A percentile compares a stretch with the other conserved stretches of the same genome.
Evolutionary conservation across 2,329 filamentous ascomycete species (phyloP).

Genomic region (Penicillium capsulatum): DNA sequence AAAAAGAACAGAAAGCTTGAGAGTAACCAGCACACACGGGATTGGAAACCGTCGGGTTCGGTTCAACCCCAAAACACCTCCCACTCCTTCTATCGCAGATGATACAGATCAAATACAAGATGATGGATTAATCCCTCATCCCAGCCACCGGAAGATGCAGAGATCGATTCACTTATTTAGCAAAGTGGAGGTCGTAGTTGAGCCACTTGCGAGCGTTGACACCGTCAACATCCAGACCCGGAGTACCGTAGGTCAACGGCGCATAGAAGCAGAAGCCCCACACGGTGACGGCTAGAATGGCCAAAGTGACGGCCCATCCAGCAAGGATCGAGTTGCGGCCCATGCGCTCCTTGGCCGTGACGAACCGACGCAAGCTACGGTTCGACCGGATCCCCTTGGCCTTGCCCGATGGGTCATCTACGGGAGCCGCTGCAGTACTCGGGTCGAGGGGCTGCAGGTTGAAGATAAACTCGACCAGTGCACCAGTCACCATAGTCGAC

Average conservation of each 20-base stretch:
- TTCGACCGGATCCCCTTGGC: constrained; percentile 37
- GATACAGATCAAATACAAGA: constrained; percentile 13
- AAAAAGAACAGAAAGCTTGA: too few species aligned
- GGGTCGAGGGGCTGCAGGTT: constrained; percentile 66
- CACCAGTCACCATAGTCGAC: constrained; percentile 82
- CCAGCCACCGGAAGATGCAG: not conserved
- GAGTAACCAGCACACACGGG: not conserved
- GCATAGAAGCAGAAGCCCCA: constrained; percentile 91
- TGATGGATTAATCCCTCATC: not conserved
- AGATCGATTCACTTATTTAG: too few species aligned
- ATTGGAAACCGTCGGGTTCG: too few species aligned
- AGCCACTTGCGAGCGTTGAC: constrained; percentile 89
- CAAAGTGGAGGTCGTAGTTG: constrained; percentile 96
- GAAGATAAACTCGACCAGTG: constrained; percentile 93
- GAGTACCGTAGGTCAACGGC: constrained; percentile 91
- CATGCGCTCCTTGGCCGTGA: constrained; percentile 78
- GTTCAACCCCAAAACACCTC: too few species aligned
- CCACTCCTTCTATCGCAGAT: constrained; percentile 7
- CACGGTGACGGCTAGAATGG: constrained; percentile 64
- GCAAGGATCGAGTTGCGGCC: constrained; percentile 70
- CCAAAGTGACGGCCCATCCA: constrained; percentile 72
- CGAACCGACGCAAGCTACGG: constrained; percentile 49
- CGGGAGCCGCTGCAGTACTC: constrained; percentile 47
- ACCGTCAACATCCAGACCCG: constrained; percentile 73
- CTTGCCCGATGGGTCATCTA: constrained; percentile 37